Base-by-base conservation (phyloP, 331 rosid genomes). In the Ulmus americana region DNA sequence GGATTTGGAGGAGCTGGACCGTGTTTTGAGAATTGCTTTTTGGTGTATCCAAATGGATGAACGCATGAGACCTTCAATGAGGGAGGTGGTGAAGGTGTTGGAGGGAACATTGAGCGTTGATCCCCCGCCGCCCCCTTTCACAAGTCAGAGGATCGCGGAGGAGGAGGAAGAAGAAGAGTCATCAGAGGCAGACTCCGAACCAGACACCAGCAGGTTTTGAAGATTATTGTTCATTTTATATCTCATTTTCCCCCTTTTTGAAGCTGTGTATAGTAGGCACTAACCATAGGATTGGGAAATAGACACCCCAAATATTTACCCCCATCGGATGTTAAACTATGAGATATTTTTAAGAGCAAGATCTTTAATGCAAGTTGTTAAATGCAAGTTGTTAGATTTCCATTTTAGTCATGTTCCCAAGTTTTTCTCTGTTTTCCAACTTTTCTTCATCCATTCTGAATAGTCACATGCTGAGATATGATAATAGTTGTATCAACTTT, bases 41-140 rank as follows among this genome's bases (percentile, higher is more conserved):
- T 90, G 97, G 97, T 90, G 97, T 74, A 49, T 90, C 56, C 97
- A 90, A 76, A 39, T 8, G 41, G 84, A 86, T 10, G 88, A 83
- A 66, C 76, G 68, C 0, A 64, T 65, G 69, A 77, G 91, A 66
- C 97, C 91, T 41, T 74, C 91, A 0, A 86, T 89, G 95, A 81
- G 77, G 41, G 95, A 90, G 78, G 88, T 90, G 60, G 90, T 82
- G 72, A 84, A 84, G 86, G 86, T 86, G 28, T 79, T 86, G 44
- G 95, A 85, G 61, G 95, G 95, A 41, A 83, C 82, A 8, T 58
- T 83, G 70, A 81, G 50, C 13, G 95, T 90, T 62, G 97, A 90
- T 73, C 83, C 87, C 3, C 90, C 97, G 2, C 95, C 91, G 1
- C 80, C 84, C 51, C 91, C 96, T 15, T 81, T 84, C 60, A 53